Base-by-base conservation (phyloP, 2,329 filamentous ascomycete genomes). In the Colletotrichum sp. region DNA sequence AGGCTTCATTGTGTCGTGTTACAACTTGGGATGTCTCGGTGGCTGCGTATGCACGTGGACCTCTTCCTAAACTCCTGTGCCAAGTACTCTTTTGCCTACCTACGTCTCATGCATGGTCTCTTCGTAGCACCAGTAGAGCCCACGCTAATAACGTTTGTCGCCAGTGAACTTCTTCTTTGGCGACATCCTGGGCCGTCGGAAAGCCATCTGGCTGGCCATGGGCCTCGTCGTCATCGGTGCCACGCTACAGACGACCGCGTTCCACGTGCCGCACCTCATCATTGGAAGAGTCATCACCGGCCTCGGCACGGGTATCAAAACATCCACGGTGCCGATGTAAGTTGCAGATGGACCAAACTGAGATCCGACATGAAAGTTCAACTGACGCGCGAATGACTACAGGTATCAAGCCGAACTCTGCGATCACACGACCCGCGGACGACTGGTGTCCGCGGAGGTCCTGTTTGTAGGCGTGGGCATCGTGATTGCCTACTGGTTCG, bases 241-340 rank as follows among this genome's bases (percentile, higher is more conserved):
- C 18, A 77, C 82, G 24, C 77, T 85, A 2, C 84, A 86, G 69
- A 80, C 82, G 13, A 76, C 80, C 1, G 79, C 84, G 8, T 85
- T 79, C 77, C 77, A 81, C 15, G 78, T 85, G 8, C 83, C 86
- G 0, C 86, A 88, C 68, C 83, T 88, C 77, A 80, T 87, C 55
- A 76, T 86, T 21, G 86, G 85, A 3, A 83, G 85, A 5, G 70
- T 87, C 18, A 82, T 87, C 39, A 87, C 86, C n/a, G 86, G 86
- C 0, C 82, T 87, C 48, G 83, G 83, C 8, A 85, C 84, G 78
- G 83, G 83, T 24, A 39, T 71, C 55, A 74, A 84, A 52, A 84
- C 82, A 2, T 81, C 81, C 4, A 85, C 84, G 16, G 43, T 52
- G 1, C 43, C 43, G 12, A 52, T 21, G 43, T 52, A 52, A 18